phyloP scores from a whole-genome alignment of 176 grass and related monocot genomes.

The Hyparrhenia diplandra region DNA sequence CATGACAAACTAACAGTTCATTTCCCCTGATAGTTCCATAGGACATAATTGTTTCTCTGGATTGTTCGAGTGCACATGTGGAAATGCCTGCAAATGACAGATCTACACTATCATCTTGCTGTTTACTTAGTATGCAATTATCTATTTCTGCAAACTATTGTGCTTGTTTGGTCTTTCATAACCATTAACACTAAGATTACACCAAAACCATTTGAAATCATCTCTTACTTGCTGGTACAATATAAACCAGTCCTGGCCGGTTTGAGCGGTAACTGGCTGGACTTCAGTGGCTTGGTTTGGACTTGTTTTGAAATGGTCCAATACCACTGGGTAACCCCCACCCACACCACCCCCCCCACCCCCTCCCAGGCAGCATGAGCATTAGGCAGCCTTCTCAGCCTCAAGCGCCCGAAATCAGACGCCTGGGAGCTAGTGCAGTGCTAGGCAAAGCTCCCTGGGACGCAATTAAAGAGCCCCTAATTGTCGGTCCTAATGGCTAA shows the following conservation, averaged over 20 bases:
- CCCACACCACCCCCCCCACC: background rate
- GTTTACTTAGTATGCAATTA: constrained; percentile 8
- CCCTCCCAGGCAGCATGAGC: no score
- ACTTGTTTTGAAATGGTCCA: background rate
- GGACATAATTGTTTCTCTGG: background rate
- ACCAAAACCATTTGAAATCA: background rate
- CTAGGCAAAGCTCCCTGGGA: background rate
- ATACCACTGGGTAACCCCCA: no score
- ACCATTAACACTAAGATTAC: background rate
- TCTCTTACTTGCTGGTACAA: background rate
- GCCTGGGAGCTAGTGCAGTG: background rate
- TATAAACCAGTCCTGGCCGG: background rate
- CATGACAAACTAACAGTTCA: background rate
- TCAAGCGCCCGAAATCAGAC: background rate
- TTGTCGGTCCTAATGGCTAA: background rate
- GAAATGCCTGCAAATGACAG: constrained; percentile 4
- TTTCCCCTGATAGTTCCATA: background rate
- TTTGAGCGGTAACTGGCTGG: background rate
- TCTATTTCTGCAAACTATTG: background rate
- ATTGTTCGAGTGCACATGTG: background rate
- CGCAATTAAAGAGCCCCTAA: background rate
- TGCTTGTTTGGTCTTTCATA: background rate
- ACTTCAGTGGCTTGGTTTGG: background rate
- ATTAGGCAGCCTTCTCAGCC: background rate
- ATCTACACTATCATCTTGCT: background rate